Percentiles rank a stretch among this genome's conserved stretches.
These are phyloP conservation scores for Gossypium laxum DNA, from an alignment of 441 rosid genomes.

Conservation along the genomic window DNA sequence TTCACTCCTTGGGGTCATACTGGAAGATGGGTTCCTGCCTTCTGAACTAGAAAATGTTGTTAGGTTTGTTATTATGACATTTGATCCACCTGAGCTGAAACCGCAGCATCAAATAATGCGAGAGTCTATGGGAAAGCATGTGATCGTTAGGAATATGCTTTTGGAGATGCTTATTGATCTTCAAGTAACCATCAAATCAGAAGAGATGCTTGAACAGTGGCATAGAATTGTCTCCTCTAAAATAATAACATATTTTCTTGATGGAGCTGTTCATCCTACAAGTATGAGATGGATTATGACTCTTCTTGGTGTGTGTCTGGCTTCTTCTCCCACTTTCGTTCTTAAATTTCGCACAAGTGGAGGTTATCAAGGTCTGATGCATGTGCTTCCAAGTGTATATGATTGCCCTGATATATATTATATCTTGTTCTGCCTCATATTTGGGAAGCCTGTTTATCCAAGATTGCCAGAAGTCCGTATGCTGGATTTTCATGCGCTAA, in stretches of 20 bases:
- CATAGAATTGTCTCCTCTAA: slow-evolving; percentile 96
- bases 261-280: slow-evolving; percentile 99
- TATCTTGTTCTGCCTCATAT: slow-evolving; percentile 87
- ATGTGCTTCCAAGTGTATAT: slow-evolving; percentile 87
- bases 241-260: slow-evolving; percentile 90
- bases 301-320: slow-evolving; percentile 90
- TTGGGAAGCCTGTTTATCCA: slow-evolving; percentile 95
- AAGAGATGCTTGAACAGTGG: slow-evolving; percentile 97
- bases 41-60: slow-evolving; percentile 97
- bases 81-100: slow-evolving; percentile 91
- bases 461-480: slow-evolving; percentile 97
- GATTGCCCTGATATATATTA: slow-evolving; percentile 99
- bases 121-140: slow-evolving; percentile 96
- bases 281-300: slow-evolving; percentile 99
- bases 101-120: slow-evolving; percentile 55
- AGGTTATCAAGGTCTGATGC: slow-evolving; percentile 84
- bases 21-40: slow-evolving; percentile 91
- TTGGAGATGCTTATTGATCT: slow-evolving; percentile 99
- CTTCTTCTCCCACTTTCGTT: slow-evolving; percentile 87
- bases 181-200: slow-evolving; percentile 91
- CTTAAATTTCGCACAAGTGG: slow-evolving; percentile 92
- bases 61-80: slow-evolving; percentile 93
- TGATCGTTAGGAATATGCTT: slow-evolving; percentile 96
- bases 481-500: slow-evolving; percentile 98
- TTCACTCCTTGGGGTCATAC: slow-evolving; percentile 88